Evolutionary conservation across 306 rosid genomes (phyloP).

Genomic region (Pachyrhizus erosus): DNA sequence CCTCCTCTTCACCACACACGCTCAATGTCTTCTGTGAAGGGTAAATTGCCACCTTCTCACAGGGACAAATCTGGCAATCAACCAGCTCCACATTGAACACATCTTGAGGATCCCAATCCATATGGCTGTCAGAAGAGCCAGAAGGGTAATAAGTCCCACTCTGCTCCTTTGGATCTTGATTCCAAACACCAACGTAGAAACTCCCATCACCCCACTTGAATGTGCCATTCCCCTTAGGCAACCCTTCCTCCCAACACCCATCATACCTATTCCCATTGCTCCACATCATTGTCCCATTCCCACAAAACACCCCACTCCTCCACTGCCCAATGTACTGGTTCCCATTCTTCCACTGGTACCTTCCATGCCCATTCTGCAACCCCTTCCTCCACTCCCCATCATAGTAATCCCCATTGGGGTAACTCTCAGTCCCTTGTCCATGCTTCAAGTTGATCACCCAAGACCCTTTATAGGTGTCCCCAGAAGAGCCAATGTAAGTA

Average conservation of each 20-base stretch:
- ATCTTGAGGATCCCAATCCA: conserved; percentile 71
- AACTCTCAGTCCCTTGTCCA: conserved; percentile 74
- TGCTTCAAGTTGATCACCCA: conserved; percentile 87
- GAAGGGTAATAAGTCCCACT: conserved; percentile 71
- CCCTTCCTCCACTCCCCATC: conserved; percentile 96
- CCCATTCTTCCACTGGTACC: conserved; percentile 89
- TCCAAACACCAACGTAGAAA: conserved; percentile 82
- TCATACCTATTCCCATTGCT: conserved; percentile 75
- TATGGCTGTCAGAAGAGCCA: conserved; percentile 37
- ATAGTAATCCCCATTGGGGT: conserved; percentile 80
- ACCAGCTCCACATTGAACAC: conserved; percentile 49
- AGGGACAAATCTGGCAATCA: conserved; percentile 53
- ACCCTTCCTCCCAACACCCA: conserved; percentile 85
- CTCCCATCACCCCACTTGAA: conserved; percentile 74
- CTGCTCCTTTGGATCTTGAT: conserved; percentile 62
- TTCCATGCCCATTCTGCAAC: conserved; percentile 77
- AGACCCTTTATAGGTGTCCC: conserved; percentile 75
- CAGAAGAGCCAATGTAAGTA: conserved; percentile 71
- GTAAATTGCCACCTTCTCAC: conserved; percentile 59
- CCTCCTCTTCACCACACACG: conserved; percentile 44
- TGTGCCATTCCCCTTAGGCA: conserved; percentile 87
- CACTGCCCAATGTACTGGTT: conserved; percentile 79
- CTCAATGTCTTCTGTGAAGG: conserved; percentile 76
- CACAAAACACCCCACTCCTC: conserved; percentile 71
- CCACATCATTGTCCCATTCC: conserved; percentile 81